Percentiles rank a stretch among this genome's conserved stretches.
phyloP scores from a whole-genome alignment of 192 early-diverging fungal species.

The Mortierella claussenii region DNA sequence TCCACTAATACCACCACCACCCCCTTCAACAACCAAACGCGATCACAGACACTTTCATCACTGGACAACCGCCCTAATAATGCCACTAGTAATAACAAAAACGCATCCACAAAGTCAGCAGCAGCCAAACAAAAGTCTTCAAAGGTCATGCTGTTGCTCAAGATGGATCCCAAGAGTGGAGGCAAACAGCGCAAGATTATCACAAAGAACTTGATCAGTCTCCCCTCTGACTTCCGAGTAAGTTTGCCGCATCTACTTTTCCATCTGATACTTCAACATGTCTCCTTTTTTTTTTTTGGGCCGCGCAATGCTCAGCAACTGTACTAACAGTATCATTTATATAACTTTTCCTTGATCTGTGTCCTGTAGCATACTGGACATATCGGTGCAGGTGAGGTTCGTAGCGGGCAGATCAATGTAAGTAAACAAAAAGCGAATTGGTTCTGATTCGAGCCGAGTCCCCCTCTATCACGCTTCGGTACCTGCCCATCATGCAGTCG shows the following conservation, averaged over 20 bases:
- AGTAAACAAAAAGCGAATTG: conserved; percentile 5
- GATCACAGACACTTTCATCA: conserved; percentile 14
- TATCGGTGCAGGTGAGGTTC: conserved; percentile 55
- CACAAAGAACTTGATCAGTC: conserved; percentile 44
- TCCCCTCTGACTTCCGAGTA: conserved; percentile 51
- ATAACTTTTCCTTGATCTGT: conserved; percentile 8
- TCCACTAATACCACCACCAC: no score
- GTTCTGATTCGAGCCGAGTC: conserved; percentile 8
- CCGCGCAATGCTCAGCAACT: no score
- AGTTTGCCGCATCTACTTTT: background rate
- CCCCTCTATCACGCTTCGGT: background rate
- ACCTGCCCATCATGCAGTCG: no score
- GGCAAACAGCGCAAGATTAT: conserved; percentile 38
- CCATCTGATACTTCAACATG: background rate
- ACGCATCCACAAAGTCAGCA: conserved; percentile 4
- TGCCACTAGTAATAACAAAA: background rate
- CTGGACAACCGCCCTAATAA: conserved; percentile 10
- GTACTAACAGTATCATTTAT: no score
- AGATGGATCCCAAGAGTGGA: conserved; percentile 40
- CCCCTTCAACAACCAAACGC: conserved; percentile 17
- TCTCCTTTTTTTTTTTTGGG: conserved; percentile 10
- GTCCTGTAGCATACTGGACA: conserved; percentile 52
- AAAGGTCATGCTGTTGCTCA: conserved; percentile 38
- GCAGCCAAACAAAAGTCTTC: conserved; percentile 15
- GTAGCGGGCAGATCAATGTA: conserved; percentile 54